Evolutionary conservation across 139 green algal species (phyloP).

Genomic region (Tetradesmus lagerheimii): DNA sequence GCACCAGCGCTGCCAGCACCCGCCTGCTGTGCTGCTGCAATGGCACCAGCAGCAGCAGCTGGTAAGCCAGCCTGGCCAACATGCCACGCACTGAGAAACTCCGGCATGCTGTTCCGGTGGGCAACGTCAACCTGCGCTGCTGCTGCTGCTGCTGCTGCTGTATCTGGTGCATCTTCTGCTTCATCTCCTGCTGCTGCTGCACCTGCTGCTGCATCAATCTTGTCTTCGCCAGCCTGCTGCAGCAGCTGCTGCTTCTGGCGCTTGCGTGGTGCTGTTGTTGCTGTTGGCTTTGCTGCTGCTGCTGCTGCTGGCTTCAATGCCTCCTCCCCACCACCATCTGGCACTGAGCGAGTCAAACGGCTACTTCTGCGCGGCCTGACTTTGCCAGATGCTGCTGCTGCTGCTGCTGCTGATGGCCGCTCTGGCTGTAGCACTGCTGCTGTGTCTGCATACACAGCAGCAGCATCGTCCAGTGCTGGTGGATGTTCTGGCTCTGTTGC

Average conservation of each 20-base stretch:
- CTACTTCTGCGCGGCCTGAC: background rate
- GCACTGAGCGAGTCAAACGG: too few relatives aligned
- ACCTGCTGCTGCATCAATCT: background rate
- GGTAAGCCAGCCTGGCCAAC: background rate
- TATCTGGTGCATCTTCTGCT: too few relatives aligned
- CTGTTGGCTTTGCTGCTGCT: background rate
- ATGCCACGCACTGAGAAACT: background rate
- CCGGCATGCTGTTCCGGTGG: background rate
- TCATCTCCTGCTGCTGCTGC: background rate
- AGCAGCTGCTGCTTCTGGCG: background rate
- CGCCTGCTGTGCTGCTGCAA: background rate
- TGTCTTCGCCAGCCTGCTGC: background rate
- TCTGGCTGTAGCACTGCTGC: conserved; percentile 18
- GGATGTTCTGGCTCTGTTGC: background rate
- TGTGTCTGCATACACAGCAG: background rate
- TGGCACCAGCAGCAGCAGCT: conserved; percentile 22
- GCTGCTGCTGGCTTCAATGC: background rate
- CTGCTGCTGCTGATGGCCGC: conserved; percentile 22
- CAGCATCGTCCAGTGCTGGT: background rate
- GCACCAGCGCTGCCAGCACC: background rate
- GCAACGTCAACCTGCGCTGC: background rate
- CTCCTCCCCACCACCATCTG: too few relatives aligned
- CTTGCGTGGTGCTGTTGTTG: background rate
- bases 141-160: background rate
- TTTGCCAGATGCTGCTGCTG: background rate